Conservation (phyloP, 2,329 filamentous ascomycete species). For the Penicillium rolfsii region DNA sequence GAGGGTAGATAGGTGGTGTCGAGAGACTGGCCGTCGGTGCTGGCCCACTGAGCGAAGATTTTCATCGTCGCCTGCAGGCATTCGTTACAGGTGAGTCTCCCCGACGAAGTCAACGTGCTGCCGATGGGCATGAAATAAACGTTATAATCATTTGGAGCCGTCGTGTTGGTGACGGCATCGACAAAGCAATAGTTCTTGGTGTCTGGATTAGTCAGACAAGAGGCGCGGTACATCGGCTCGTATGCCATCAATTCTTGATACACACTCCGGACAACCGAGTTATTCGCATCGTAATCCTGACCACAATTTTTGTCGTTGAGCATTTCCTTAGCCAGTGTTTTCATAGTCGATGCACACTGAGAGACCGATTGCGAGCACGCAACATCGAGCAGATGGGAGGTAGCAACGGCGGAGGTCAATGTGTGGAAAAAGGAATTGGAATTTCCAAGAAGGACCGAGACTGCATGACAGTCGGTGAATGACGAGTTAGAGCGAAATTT, state of each 20-base stretch:
- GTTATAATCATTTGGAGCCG: slow-evolving; percentile 71
- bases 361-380: slow-evolving; percentile 71
- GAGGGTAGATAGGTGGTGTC: slow-evolving; percentile 70
- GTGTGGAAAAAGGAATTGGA: slow-evolving; percentile 84
- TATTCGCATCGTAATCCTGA: slow-evolving; percentile 67
- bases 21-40: slow-evolving; percentile 68
- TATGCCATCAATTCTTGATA: slow-evolving; percentile 79
- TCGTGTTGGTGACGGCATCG: slow-evolving; percentile 76
- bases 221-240: slow-evolving; percentile 74
- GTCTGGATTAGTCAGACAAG: slow-evolving; percentile 71
- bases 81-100: slow-evolving; percentile 71
- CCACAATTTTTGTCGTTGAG: slow-evolving; percentile 67
- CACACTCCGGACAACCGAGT: slow-evolving; percentile 72
- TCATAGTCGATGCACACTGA: slow-evolving; percentile 68
- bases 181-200: slow-evolving; percentile 76
- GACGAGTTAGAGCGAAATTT: slow-evolving; percentile 66
- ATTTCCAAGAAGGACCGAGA: slow-evolving; percentile 83
- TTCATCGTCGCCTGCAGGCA: slow-evolving; percentile 83
- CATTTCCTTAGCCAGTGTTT: slow-evolving; percentile 66
- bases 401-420: slow-evolving; percentile 68
- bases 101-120: slow-evolving; percentile 63
- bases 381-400: slow-evolving; percentile 77
- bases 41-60: slow-evolving; percentile 72
- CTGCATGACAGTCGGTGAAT: slow-evolving; percentile 75
- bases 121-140: slow-evolving; percentile 87